phyloP scores from a whole-genome alignment of 2,329 filamentous ascomycete species.

The Phyllosticta citribraziliensis region DNA sequence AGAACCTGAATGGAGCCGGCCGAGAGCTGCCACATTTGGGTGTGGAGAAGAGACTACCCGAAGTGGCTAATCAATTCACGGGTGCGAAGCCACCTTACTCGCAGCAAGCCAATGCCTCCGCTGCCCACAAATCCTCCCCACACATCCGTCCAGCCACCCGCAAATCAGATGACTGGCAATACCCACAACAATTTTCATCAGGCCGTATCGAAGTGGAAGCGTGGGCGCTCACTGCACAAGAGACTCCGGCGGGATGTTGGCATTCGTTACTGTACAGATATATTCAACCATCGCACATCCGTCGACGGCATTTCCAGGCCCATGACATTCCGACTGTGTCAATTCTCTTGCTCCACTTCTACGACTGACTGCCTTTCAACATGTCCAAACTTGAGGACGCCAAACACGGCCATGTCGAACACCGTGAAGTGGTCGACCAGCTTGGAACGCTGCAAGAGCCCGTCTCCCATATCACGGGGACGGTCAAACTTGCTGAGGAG shows the following conservation, averaged over 20 bases:
- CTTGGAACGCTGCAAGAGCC: constrained; percentile 8
- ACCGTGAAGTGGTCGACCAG: constrained; percentile 7
- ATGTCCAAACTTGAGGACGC: constrained; percentile 5
- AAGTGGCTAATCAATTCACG: background rate
- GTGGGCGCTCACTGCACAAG: background rate
- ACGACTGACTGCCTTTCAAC: background rate
- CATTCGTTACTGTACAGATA: background rate
- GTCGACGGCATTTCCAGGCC: background rate
- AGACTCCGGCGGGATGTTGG: background rate
- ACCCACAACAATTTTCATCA: background rate
- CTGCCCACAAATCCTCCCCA: constrained; percentile 2
- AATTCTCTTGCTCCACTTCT: background rate
- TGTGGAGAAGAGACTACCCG: background rate
- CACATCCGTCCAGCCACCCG: background rate
- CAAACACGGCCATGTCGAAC: constrained; percentile 11
- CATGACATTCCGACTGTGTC: background rate
- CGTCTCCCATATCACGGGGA: constrained; percentile 17
- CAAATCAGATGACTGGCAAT: background rate
- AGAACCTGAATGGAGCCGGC: background rate
- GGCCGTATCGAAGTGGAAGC: background rate
- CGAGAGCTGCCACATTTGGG: background rate
- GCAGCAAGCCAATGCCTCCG: background rate
- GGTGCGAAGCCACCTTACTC: background rate
- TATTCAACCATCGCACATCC: background rate
- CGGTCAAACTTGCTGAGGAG: constrained; percentile 20